Conservation (phyloP, 2,329 filamentous ascomycete species). For the Colletotrichum sp. region DNA sequence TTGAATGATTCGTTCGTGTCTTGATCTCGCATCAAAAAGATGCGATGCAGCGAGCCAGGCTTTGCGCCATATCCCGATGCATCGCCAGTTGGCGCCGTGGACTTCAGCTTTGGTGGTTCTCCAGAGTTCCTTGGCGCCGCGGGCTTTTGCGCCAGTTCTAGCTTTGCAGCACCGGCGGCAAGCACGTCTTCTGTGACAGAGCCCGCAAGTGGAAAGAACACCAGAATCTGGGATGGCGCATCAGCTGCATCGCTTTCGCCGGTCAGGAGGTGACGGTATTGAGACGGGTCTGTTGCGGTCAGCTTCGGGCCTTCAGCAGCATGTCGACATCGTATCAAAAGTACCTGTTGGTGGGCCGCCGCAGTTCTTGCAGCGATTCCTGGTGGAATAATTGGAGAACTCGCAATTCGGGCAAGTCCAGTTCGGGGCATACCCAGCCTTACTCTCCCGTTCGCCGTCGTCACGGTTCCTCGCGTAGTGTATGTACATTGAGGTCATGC, state of each 20-base stretch:
- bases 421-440: conserved; percentile 25
- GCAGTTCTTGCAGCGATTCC: conserved; percentile 43
- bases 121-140: conserved; percentile 50
- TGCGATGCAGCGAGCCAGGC: conserved; percentile 75
- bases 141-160: conserved; percentile 67
- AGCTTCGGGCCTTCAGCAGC: background rate
- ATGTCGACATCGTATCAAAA: background rate
- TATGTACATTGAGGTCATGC: conserved; percentile 40
- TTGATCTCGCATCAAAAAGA: conserved; percentile 78
- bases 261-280: conserved; percentile 40
- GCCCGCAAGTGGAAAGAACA: conserved; percentile 73
- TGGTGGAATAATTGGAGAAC: conserved; percentile 43
- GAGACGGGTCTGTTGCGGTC: background rate
- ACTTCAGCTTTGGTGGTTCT: conserved; percentile 60
- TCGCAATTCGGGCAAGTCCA: conserved; percentile 40
- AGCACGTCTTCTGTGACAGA: conserved; percentile 76
- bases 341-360: conserved; percentile 24
- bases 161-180: conserved; percentile 74
- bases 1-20: conserved; percentile 75
- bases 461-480: conserved; percentile 46
- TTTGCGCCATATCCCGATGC: conserved; percentile 71
- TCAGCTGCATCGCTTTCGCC: conserved; percentile 56
- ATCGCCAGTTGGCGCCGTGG: conserved; percentile 60
- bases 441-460: conserved; percentile 31
- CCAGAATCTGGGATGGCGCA: conserved; percentile 74